Percentiles rank a stretch among this genome's conserved stretches.
phyloP scores from a whole-genome alignment of 257 asterid genomes.

The Petunia secreta region DNA sequence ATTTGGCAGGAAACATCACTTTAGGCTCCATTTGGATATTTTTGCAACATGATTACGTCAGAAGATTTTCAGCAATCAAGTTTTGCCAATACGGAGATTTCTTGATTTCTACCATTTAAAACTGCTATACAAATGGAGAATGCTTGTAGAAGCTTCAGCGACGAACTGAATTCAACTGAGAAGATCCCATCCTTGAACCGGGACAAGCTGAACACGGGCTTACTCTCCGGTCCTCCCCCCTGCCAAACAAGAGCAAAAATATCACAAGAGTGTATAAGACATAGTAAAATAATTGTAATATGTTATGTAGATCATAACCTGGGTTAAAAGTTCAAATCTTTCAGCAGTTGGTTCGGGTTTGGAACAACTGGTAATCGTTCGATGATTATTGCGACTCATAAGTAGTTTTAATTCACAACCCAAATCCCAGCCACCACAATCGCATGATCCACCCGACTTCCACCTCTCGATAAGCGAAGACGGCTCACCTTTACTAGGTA shows the following conservation, averaged over 20 bases:
- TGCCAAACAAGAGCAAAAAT: conserved; percentile 31
- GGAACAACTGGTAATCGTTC: conserved; percentile 31
- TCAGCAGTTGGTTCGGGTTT: conserved; percentile 37
- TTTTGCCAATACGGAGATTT: conserved; percentile 27
- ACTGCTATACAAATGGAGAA: conserved; percentile 64
- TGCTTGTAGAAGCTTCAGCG: conserved; percentile 62
- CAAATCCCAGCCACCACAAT: conserved; percentile 93
- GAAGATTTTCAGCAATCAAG: conserved; percentile 31
- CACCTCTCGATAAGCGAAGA: conserved; percentile 71
- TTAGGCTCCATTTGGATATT: conserved; percentile 30
- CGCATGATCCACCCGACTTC: conserved; percentile 79
- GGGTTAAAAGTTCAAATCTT: conserved; percentile 56
- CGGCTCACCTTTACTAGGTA: conserved; percentile 75
- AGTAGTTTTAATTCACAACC: conserved; percentile 66
- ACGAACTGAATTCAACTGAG: conserved; percentile 65
- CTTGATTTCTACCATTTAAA: conserved; percentile 44
- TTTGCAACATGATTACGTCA: conserved; percentile 34
- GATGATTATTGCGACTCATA: conserved; percentile 29
- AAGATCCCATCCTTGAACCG: conserved; percentile 65
- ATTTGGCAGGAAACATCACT: conserved; percentile 45
- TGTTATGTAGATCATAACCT: conserved; percentile 46
- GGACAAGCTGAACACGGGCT: conserved; percentile 48
- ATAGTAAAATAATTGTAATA: background rate
- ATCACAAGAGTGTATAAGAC: background rate
- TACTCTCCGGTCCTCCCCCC: conserved; percentile 48